Base-by-base conservation (phyloP, 2,329 filamentous ascomycete species). In the Hortaea sp. region DNA sequence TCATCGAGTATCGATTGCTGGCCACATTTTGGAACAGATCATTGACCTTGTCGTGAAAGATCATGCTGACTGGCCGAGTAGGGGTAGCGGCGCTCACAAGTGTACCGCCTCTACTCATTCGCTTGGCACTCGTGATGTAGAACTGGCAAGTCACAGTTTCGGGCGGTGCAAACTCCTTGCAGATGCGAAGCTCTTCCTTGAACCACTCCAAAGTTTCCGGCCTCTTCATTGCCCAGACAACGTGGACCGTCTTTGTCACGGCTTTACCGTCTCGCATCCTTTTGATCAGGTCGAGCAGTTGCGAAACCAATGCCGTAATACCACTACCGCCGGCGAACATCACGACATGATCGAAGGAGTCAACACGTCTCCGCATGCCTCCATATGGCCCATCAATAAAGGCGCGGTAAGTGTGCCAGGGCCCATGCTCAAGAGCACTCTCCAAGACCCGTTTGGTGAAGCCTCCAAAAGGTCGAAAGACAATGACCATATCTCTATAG, bases 151-250 rank as follows among this genome's bases (percentile, higher is more conserved):
- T 86, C 6, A 95, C 85, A 29, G 85, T 84, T 61, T 92, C 87
- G 0, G 86, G 85, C 1, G 90, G 90, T 7, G 90, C 89, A 42
- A 81, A 84, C 65, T 95, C 87, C 57, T 88, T 79, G 67, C 90
- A 95, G 58, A 95, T 94, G 41, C 88, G 79, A 48, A 95, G 74
- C 65, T 95, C 90, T 67, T 95, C 89, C 54, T 87, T 85, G 74
- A 95, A 97, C 90, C 90, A 97, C 63, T 95, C 88, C 81, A 97
- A 88, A 1, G 88, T 87, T 65, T 95, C 90, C 10, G 92, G 81
- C 46, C 85, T 80, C 67, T 92, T 94, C 54, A 95, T 72, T 5
- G 89, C 82, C 90, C 90, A 97, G n/a, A 97, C 79, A 1, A 97
- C 86, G 11, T 92, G 84, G 5, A 97, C 84, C 53, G 84, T 86